Base-by-base conservation (phyloP, 1,284 basidiomycete species). In the Puccinia novopanici region DNA sequence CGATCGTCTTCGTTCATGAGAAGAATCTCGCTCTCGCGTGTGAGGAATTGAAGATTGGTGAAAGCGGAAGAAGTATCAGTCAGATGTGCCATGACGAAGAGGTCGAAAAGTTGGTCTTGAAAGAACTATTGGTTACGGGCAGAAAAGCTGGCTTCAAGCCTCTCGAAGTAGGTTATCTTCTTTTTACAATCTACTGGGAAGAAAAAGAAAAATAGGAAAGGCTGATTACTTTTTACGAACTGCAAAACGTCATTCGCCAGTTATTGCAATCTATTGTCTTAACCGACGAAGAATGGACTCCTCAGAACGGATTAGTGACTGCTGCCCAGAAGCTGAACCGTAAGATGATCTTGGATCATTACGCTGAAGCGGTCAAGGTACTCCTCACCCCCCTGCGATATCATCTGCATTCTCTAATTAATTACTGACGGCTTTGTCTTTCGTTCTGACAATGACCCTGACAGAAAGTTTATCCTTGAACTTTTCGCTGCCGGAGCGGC, bases 271-370 rank as follows among this genome's bases (percentile, higher is more conserved):
- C 89, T 13, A 90, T 96, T 42, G 88, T 97, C 42, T 87, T 97
- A 83, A 91, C 92, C 2, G 85, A 90, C 8, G 92, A 94, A 17
- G 94, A 96, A 87, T 96, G 94, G 94, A 95, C 93, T 24, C 92
- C 94, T 0, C 91, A 94, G 88, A 92, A 87, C 82, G 94, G 93
- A 72, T 88, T 94, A 74, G 90, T 95, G 54, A 96, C 94, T 0
- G 92, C 94, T 48, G 94, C 94, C 57, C 94, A 95, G 50, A 80
- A 80, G 45, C 70, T 80, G 6, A 80, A 80, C 52, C 55, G 78
- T 9, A 61, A 24, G 55, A 71, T 48, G 4, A 80, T 80, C 59
- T 65, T 73, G 22, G 30, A 80, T n/a, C 57, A 70, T 9, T 80
- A 63, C 37, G 13, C 45, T 34, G 78, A 80, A 37, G 70, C 52